Evolutionary conservation across 768 basidiomycete genomes (phyloP).

Genomic region (Mycena indigotica): DNA sequence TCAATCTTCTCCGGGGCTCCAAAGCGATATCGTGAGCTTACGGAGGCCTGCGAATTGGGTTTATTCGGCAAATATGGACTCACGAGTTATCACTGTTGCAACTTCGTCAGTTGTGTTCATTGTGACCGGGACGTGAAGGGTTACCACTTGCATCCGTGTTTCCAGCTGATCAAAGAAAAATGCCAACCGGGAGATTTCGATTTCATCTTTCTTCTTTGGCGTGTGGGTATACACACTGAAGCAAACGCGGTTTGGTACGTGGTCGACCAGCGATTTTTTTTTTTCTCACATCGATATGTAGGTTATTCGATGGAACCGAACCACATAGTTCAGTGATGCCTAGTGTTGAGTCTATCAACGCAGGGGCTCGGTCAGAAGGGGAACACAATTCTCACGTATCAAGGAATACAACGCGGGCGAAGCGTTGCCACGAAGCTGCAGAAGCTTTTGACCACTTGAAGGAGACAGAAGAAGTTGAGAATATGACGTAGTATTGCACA

Average conservation of each 20-base stretch:
- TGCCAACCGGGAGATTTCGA: not conserved
- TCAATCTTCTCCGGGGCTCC: not conserved
- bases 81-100: not conserved
- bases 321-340: not conserved
- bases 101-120: not conserved
- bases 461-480: too few species aligned
- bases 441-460: too few species aligned
- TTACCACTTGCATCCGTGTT: not conserved
- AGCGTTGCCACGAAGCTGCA: not conserved
- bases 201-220: not conserved
- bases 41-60: not conserved
- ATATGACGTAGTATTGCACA: too few species aligned
- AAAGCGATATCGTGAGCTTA: not conserved
- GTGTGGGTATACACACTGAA: not conserved
- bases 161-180: not conserved
- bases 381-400: not conserved
- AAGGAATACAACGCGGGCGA: not conserved
- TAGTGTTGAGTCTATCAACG: not conserved
- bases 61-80: not conserved
- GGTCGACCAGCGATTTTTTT: too few species aligned
- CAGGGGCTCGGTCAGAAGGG: not conserved
- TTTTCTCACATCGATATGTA: too few species aligned
- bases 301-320: not conserved
- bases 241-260: too few species aligned
- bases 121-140: not conserved